Base-by-base conservation (phyloP, 1,139 yeast species). In the Zygotorulaspora mrakii region DNA sequence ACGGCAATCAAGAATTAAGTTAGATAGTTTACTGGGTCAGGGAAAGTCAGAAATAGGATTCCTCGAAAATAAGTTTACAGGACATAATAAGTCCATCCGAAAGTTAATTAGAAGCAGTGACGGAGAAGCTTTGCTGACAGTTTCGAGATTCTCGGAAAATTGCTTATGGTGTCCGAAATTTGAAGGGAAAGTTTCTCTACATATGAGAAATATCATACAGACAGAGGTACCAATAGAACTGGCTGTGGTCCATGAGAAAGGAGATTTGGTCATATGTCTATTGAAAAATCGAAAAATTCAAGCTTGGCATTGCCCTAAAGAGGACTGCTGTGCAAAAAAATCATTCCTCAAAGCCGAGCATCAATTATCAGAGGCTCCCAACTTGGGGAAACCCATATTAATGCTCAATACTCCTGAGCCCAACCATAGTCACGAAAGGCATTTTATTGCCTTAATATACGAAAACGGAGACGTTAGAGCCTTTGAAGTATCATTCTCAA, bases 61-160 rank as follows among this genome's bases (percentile, higher is more conserved):
- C 16, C 40, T 74, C 9, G 64, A 68, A 26, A 71, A 76, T 52
- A 81, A 82, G 52, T 75, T 81, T 42, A 88, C 94, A 4, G 97
- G 97, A 0, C 96, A 87, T 54, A 74, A 79, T 39, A 88, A 87
- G 57, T 83, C 96, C 0, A 79, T 89, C 14, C 76, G 77, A 49
- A 73, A 71, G 39, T 61, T 89, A 1, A 66, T 76, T 12, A 76
- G 88, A 52, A 82, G 95, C 1, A 63, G 73, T 4, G 76, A 77
- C 53, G 87, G 87, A 17, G 67, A 69, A 18, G 71, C 81, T 0
- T 57, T 79, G 42, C 57, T 79, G n/a, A 73, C 83, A 1, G 53
- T 67, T 2, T 70, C 77, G 3, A 58, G 79, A 45, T 75, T 74
- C 45, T 48, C 55, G 6, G 81, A 81, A 48, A 81, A 79, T 55